Evolutionary conservation across 73 alveolate species (phyloP).

Genomic region (Urostyla sp.): DNA sequence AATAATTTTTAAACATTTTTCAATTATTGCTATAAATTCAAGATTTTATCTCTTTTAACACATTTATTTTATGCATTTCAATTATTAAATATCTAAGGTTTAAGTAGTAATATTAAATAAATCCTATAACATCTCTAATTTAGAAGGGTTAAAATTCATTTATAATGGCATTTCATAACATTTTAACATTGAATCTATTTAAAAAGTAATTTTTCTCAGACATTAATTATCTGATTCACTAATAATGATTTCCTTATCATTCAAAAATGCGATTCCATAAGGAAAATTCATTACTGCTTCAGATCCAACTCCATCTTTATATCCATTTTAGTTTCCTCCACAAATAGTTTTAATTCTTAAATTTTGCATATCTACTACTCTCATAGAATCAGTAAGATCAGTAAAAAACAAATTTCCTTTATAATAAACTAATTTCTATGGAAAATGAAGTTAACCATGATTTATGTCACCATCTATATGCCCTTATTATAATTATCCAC

Average conservation of each 20-base stretch:
- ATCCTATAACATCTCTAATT: too few species aligned
- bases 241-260: not conserved
- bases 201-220: conserved; percentile 13
- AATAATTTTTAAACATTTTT: too few species aligned
- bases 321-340: conserved; percentile 47
- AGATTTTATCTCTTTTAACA: too few species aligned
- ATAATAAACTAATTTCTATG: conserved; percentile 20
- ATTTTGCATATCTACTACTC: conserved; percentile 39
- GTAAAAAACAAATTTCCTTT: conserved; percentile 7
- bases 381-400: conserved; percentile 51
- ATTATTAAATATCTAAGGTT: too few species aligned
- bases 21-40: too few species aligned
- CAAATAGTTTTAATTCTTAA: conserved; percentile 11
- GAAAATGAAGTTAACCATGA: conserved; percentile 40
- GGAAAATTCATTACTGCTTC: conserved; percentile 47
- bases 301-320: conserved; percentile 47
- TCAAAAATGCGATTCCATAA: conserved; percentile 44
- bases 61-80: too few species aligned
- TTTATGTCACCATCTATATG: conserved; percentile 36
- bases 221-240: conserved; percentile 56
- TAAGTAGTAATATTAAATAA: too few species aligned
- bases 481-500: conserved; percentile 51
- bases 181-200: not conserved
- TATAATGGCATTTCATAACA: too few species aligned
- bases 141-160: too few species aligned